Conservation (phyloP, 176 grass and related monocot genomes). For the Phyllostachys edulis region DNA sequence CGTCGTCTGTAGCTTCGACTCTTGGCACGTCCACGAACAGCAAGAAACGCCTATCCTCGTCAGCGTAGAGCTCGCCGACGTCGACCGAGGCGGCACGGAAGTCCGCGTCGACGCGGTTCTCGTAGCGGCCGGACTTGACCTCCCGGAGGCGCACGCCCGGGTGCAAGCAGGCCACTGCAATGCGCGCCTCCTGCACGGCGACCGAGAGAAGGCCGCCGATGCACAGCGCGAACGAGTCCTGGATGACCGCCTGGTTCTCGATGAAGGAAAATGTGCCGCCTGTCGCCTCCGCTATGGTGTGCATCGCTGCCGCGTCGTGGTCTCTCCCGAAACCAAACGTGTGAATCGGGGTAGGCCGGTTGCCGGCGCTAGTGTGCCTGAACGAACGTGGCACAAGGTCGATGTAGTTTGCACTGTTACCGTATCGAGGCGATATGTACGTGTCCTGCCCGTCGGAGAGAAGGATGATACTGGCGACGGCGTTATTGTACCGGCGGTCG, state of each 20-base stretch:
- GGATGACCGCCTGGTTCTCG: conserved; percentile 58
- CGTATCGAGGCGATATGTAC: not conserved
- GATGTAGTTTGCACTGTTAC: conserved; percentile 31
- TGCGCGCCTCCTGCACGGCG: conserved; percentile 56
- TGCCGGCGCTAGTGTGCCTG: not conserved
- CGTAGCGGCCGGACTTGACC: conserved; percentile 64
- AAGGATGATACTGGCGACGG: conserved; percentile 68
- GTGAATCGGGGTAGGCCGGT: conserved; percentile 49
- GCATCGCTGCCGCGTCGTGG: conserved; percentile 83
- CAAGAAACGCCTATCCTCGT: conserved; percentile 88
- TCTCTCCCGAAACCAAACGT: conserved; percentile 76
- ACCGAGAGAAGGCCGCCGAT: conserved; percentile 69
- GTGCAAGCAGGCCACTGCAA: conserved; percentile 47
- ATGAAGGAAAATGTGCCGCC: conserved; percentile 87
- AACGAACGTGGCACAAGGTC: conserved; percentile 60
- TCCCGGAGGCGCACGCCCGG: conserved; percentile 35
- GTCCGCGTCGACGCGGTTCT: conserved; percentile 40
- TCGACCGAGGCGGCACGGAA: conserved; percentile 45
- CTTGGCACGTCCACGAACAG: conserved; percentile 56
- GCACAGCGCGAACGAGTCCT: conserved; percentile 76
- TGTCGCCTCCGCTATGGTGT: conserved; percentile 50
- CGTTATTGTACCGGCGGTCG: conserved; percentile 50
- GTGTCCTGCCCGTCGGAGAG: conserved; percentile 90
- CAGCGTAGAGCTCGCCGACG: conserved; percentile 79
- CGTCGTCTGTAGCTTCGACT: not conserved